phyloP scores from a whole-genome alignment of 805 yeast species.

The Debaryomyces tyrocola region DNA sequence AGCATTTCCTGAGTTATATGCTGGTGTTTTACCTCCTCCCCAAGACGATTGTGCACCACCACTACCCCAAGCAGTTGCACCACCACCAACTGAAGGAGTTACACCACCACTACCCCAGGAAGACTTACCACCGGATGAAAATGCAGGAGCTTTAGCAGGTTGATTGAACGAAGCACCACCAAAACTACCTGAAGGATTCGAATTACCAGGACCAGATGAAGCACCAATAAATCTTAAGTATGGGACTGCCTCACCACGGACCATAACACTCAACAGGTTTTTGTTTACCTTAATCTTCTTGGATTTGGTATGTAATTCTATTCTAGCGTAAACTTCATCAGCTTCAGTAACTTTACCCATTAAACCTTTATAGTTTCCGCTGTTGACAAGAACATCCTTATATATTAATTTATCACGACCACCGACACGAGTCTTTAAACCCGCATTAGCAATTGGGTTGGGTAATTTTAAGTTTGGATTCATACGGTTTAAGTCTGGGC shows the following conservation, averaged over 20 bases:
- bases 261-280: conserved; percentile 67
- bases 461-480: conserved; percentile 77
- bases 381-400: conserved; percentile 80
- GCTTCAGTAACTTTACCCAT: conserved; percentile 93
- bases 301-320: conserved; percentile 90
- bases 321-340: conserved; percentile 86
- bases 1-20: conserved; percentile 16
- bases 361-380: conserved; percentile 94
- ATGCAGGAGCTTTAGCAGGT: conserved; percentile 28
- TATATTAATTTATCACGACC: conserved; percentile 84
- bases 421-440: conserved; percentile 50
- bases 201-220: conserved; percentile 11
- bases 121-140: conserved; percentile 48
- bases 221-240: conserved; percentile 76
- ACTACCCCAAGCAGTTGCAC: conserved; percentile 45
- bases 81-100: conserved; percentile 27
- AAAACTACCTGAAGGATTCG: not conserved
- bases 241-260: conserved; percentile 70
- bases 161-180: conserved; percentile 7
- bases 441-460: conserved; percentile 42
- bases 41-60: conserved; percentile 31
- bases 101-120: conserved; percentile 45
- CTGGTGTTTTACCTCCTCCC: conserved; percentile 38
- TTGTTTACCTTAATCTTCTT: conserved; percentile 86
- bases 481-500: conserved; percentile 77